Evolutionary conservation across 164 flowering plant genomes (phyloP).

Genomic region (Magnolia officinalis): DNA sequence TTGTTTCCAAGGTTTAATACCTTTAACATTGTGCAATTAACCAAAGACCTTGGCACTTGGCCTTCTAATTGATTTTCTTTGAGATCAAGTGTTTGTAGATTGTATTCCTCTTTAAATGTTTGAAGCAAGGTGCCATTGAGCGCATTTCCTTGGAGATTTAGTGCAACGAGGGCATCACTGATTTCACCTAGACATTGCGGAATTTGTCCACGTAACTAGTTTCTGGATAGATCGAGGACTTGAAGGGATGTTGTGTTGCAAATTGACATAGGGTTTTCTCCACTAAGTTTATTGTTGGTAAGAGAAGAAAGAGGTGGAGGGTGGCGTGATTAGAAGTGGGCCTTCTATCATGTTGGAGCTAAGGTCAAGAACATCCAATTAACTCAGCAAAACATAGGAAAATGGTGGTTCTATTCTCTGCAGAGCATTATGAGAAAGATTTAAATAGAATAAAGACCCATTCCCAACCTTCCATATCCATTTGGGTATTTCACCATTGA

Average conservation of each 20-base stretch:
- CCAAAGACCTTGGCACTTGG: neutral
- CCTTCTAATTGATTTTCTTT: neutral
- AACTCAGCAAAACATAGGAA: neutral
- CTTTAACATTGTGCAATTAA: neutral
- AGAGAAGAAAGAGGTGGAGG: neutral
- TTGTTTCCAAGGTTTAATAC: constrained; percentile 4
- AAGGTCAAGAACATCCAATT: neutral
- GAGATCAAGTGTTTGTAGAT: neutral
- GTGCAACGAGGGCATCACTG: neutral
- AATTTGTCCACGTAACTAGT: neutral
- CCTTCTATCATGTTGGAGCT: neutral
- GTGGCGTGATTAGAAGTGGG: neutral
- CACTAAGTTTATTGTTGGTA: neutral
- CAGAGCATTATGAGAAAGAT: neutral
- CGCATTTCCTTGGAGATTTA: neutral
- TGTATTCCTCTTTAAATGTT: neutral
- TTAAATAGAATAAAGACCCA: neutral
- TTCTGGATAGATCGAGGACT: neutral
- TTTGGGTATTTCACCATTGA: neutral
- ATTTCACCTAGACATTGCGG: neutral
- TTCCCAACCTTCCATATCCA: neutral
- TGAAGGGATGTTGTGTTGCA: neutral
- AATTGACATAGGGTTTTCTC: neutral
- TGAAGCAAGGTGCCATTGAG: neutral
- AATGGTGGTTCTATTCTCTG: neutral